Evolutionary conservation across 1,139 yeast species (phyloP), one percentile per base, ranked within the genome.

Genomic region (Scheffersomyces insectosa): DNA sequence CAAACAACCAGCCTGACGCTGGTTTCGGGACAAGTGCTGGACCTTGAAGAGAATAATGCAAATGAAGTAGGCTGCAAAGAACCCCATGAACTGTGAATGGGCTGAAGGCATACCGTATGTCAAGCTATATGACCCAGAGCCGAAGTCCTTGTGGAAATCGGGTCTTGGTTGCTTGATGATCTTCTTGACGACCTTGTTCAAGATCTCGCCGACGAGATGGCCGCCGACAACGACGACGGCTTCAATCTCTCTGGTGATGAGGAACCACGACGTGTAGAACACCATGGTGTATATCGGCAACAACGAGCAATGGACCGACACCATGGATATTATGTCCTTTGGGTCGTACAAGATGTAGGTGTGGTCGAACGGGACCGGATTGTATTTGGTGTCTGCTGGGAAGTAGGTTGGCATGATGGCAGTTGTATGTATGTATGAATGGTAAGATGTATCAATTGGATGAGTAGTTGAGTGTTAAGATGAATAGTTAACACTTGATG

Each of bases 61-160:
- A 7, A 76, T 60, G 44, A 82, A 71, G 62, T 88, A 90, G 3
- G 83, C 76, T 12, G 85, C 79, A 55, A 86, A 83, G 63, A 83
- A 93, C 1, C 96, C 95, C 90, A 90, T 87, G 65, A 91, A 93
- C 65, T 93, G 99, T 0, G 97, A 83, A 63, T 93, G 99, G 2
- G 98, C 97, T 43, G 93, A 83, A 0, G 99, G 99, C 98, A 93
- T 91, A 0, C 99, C 99, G 62, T 85, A 89, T 2, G 88, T 86
- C 42, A 83, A 71, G 36, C 57, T 75, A 66, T 66, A 64, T 49
- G 76, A 63, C 49, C 78, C 70, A 50, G 73, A 43, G 50, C 82
- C 70, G 56, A 76, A 71, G 31, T 73, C 78, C 41, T 72, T 74
- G 54, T 81, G 82, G 55, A 70, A 71, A 5, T 76, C 70, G 0